Evolutionary conservation across 1,284 basidiomycete genomes (phyloP).

Genomic region (Cryptococcus sp.): DNA sequence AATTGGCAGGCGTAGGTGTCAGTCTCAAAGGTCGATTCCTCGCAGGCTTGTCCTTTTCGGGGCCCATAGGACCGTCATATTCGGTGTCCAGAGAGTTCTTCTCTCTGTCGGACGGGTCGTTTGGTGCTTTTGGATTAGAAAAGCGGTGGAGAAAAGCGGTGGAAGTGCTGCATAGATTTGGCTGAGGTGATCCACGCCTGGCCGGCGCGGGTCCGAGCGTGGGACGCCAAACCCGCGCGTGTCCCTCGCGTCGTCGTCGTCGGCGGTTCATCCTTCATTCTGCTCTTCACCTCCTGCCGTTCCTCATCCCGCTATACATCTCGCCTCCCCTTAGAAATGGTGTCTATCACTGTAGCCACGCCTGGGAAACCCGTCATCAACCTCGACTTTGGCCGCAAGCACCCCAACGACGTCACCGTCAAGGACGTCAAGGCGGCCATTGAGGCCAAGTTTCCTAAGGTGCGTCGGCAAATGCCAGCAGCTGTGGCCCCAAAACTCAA

Average conservation of each 20-base stretch:
- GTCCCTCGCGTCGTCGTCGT: background rate
- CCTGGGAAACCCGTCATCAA: constrained; percentile 58
- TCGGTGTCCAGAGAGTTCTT: no score
- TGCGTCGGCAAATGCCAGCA: constrained; percentile 33
- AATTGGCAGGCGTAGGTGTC: background rate
- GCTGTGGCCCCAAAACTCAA: background rate
- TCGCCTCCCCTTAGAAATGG: constrained; percentile 54
- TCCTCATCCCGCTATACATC: background rate
- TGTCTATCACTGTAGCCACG: constrained; percentile 57
- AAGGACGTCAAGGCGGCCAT: constrained; percentile 50
- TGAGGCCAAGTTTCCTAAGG: constrained; percentile 52
- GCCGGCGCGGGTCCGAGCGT: no score
- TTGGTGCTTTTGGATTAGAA: no score
- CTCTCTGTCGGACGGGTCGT: no score
- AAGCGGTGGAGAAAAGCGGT: no score
- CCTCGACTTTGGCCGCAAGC: constrained; percentile 57
- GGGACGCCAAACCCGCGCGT: background rate
- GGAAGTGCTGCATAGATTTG: no score
- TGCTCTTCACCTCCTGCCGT: background rate
- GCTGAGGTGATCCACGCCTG: no score
- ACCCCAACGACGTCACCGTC: constrained; percentile 50
- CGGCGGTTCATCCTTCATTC: background rate
- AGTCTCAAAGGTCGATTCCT: background rate
- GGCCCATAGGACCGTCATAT: no score
- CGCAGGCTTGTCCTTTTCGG: background rate